Base-by-base conservation (phyloP, 345 rosid species). In the Aurinia saxatilis region DNA sequence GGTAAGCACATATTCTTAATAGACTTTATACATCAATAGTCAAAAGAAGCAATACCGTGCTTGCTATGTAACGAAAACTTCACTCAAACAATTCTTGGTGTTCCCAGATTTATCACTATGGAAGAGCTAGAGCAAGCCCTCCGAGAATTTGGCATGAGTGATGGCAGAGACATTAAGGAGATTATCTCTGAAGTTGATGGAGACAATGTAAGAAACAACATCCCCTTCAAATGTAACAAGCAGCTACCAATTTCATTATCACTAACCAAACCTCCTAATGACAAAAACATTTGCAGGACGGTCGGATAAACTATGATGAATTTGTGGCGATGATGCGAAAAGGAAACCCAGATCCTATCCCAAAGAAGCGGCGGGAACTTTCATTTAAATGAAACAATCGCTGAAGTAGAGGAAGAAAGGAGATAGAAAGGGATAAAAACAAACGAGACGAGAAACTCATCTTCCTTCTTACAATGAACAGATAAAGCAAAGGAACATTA, bases 241-340 rank as follows among this genome's bases (percentile, higher is more conserved):
- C 45, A 54, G 10, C 33, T 62, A 39, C 39, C 33, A 47, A 15
- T 39, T 45, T 63, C 46, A 21, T 11, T 9, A 48, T n/a, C 49
- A 46, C 12, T 37, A 17, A 70, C 51, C 19, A 38, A 48, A 8
- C 5, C 29, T 47, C n/a, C 21, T 19, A 27, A 70, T 39, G 50
- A 36, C 2, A 10, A 48, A 41, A 39, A 50, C 34, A 15, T 8
- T 56, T 70, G 54, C 77, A 93, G 95, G 99, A 90, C 73, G 97
- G 97, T 2, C 72, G 86, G 56, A 87, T 93, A 66, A 87, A 90
- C 78, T 93, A 93, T 14, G 96, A 90, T 21, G 99, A 93, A 62
- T 93, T 93, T 38, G 97, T 85, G 63, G 95, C 96, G 2, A 93
- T 93, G 97, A 93, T 93, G 99, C 81, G 81, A 73, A 93, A 90